A percentile compares a stretch with the other conserved stretches of the same genome.
Conservation (phyloP, 352 stramenopile genomes). For the Globisporangium iwayamae region DNA sequence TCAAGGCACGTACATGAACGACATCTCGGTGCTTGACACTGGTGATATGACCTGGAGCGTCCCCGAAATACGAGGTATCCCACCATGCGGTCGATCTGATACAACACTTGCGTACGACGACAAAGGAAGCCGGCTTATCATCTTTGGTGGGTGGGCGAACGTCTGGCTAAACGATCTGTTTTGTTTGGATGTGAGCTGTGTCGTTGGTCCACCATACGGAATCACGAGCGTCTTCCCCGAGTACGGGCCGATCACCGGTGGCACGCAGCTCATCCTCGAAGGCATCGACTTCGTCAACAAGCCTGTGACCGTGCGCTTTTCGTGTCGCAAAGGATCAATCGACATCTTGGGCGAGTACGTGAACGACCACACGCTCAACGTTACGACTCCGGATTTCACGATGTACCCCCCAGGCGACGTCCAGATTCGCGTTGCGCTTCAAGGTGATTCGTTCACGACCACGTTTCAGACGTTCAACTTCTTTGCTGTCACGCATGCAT, state of each 20-base stretch:
- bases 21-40: conserved; percentile 92
- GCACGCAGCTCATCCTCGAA: conserved; percentile 78
- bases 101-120: conserved; percentile 93
- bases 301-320: conserved; percentile 85
- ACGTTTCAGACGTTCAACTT: conserved; percentile 92
- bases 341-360: conserved; percentile 89
- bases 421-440: conserved; percentile 89
- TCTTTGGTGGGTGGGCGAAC: conserved; percentile 96
- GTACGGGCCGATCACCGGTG: conserved; percentile 92
- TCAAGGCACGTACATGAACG: conserved; percentile 81
- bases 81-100: conserved; percentile 89
- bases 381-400: conserved; percentile 90
- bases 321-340: conserved; percentile 86
- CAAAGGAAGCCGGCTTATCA: conserved; percentile 86
- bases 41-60: conserved; percentile 88
- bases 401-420: conserved; percentile 81
- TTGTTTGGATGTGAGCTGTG: conserved; percentile 90
- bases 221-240: conserved; percentile 88
- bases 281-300: conserved; percentile 92
- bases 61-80: conserved; percentile 71
- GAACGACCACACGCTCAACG: conserved; percentile 87
- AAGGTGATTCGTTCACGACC: conserved; percentile 93
- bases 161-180: conserved; percentile 92
- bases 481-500: conserved; percentile 90
- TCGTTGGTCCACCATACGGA: conserved; percentile 95